Evolutionary conservation across 352 stramenopile genomes (phyloP), one percentile per base, ranked within the genome.

Genomic region (Halophytophthora batemanensis): DNA sequence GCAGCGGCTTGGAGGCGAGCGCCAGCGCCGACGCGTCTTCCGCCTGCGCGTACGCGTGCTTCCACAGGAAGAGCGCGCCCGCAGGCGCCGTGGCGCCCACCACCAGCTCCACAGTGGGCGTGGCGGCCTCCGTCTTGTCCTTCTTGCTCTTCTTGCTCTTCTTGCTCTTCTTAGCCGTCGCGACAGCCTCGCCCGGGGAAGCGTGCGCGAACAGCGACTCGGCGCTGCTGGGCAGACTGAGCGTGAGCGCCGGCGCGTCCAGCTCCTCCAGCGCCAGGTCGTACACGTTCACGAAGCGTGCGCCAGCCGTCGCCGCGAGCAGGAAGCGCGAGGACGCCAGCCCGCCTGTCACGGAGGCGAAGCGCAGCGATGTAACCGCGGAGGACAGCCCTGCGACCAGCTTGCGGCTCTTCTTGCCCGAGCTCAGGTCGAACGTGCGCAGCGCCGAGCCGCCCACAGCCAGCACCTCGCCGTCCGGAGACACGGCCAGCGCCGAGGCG

Each of bases 221-320:
- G 3, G 65, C 61, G 37, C 71, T 83, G 50, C 73, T 87, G 3
- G 81, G 77, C 64, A 90, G 72, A 50, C 81, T 81, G 45, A 94
- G 87, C 38, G 82, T 90, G 22, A 88, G 50, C 5, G 82, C 76
- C 6, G 81, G 81, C 23, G 85, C 81, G 48, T 92, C 83, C 28
- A 73, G 67, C 36, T 82, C 69, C 17, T 63, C 65, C 22, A 82
- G 60, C 33, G 64, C 40, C 35, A 91, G 56, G 64, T 94, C 83
- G 66, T 92, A 92, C 64, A 91, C 70, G 53, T 92, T 94, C 45
- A 94, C 67, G 59, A 94, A 94, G 44, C 83, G 79, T 4, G 74
- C 77, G 21, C 76, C 70, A 14, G 83, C 71, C 1, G 79, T 90
- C 4, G 83, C 77, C 2, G 83, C 81, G 47, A 91, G 76, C 21